These are phyloP conservation scores for Coemansia sp. DNA, from an alignment of 192 early-diverging fungal genomes.

Conservation along the genomic window DNA sequence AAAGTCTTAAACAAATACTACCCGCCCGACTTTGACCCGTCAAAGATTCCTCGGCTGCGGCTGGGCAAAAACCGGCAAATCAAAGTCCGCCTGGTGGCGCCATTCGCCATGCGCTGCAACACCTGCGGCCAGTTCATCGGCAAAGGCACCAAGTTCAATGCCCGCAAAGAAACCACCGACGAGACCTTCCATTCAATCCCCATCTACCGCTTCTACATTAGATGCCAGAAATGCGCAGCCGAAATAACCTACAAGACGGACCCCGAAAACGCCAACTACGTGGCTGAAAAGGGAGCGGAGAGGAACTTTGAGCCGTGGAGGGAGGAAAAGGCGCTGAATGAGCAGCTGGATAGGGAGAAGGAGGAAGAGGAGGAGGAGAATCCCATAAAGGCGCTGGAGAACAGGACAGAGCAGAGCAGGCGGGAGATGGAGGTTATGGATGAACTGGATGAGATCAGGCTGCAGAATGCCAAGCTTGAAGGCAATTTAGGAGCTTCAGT, in stretches of 20 bases:
- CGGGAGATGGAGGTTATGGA: constrained; percentile 98
- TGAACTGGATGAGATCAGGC: constrained; percentile 90
- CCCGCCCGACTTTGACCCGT: constrained; percentile 96
- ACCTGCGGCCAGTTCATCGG: constrained; percentile 96
- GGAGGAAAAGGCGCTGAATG: constrained; percentile 63
- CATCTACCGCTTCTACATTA: constrained; percentile 77
- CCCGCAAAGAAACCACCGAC: constrained; percentile 76
- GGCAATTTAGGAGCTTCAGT: no score
- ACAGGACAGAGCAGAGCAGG: constrained; percentile 88
- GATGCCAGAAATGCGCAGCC: constrained; percentile 90
- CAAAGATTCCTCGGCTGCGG: constrained; percentile 84
- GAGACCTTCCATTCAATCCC: constrained; percentile 69
- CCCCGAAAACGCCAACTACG: constrained; percentile 91
- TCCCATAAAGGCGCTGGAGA: constrained; percentile 94
- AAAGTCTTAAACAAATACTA: constrained; percentile 97
- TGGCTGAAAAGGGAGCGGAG: constrained; percentile 86
- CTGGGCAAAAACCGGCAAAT: constrained; percentile 80
- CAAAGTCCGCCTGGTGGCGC: constrained; percentile 97
- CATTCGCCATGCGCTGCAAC: constrained; percentile 97
- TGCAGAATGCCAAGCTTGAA: constrained; percentile 64
- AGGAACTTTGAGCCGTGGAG: constrained; percentile 96
- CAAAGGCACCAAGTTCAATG: constrained; percentile 98
- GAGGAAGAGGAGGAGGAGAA: constrained; percentile 83
- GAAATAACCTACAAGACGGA: constrained; percentile 99
- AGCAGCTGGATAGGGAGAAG: constrained; percentile 57